Base-by-base conservation (phyloP, 2,329 filamentous ascomycete genomes). In the Aspergillus unguis region DNA sequence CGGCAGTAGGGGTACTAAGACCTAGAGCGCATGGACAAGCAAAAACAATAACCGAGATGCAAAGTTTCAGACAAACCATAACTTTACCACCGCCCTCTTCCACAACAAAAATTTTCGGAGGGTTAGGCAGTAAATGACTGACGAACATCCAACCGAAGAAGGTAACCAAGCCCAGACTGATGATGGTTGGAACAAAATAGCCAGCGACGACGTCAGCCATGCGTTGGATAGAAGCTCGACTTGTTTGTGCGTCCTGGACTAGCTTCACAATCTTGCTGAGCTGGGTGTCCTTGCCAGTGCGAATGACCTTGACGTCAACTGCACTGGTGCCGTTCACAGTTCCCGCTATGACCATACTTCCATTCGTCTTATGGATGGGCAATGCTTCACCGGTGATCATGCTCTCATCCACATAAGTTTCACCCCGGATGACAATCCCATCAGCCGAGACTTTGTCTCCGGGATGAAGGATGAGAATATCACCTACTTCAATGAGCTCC, bases 371-470 rank as follows among this genome's bases (percentile, higher is more conserved):
- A 63, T 90, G 85, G 33, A 97, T 91, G 0, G 94, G 92, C 82
- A 96, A 92, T 2, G 94, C 88, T 75, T 99, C 94, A 59, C 94
- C 94, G 5, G 94, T 99, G 44, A 99, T 92, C 92, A 97, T 97
- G 67, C 91, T 96, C 74, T 99, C 94, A 61, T 99, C 91, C 25
- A 96, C 84, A 65, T 95, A 96, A 33, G 90, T 95, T 71, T 96
- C 90, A 31, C 94, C 94, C 48, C 88, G 85, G 51, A 90, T 90
- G 48, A 99, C 82, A 6, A 84, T 80, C 44, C 94, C 94, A 68
- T 99, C 94, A 1, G 92, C 92, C 1, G 94, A 92, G 53, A 99
- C 90, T 76, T 97, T 97, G 75, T 97, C 94, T 49, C 94, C 94
- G 5, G 94, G 94, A 51, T 90, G 87, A 50, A 99, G 82, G 57